Percentiles rank a stretch among this genome's conserved stretches.
These are phyloP conservation scores for Phaeosphaeriaceae sp. DNA, from an alignment of 2,329 filamentous ascomycete genomes.

Conservation along the genomic window DNA sequence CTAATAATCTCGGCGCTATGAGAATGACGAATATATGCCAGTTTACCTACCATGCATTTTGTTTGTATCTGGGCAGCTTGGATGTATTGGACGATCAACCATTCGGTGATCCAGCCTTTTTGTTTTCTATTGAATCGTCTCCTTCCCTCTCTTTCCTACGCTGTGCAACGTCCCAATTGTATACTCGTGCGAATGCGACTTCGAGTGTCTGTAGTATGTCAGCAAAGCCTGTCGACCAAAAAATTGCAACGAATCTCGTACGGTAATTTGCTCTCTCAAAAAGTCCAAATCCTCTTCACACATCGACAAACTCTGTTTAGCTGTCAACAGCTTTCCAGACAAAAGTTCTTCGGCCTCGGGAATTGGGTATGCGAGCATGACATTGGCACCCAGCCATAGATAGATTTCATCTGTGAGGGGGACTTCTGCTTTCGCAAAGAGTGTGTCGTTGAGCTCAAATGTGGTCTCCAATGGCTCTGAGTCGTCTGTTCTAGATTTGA, in stretches of 20 bases:
- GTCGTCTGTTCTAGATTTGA: conserved; percentile 75
- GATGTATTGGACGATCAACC: conserved; percentile 16
- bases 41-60: too few species aligned
- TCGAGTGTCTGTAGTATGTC: conserved; percentile 78
- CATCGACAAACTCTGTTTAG: conserved; percentile 79
- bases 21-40: too few species aligned
- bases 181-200: conserved; percentile 94
- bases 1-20: too few species aligned
- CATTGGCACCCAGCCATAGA: conserved; percentile 97
- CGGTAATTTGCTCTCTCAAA: conserved; percentile 93
- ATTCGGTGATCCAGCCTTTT: conserved; percentile 35
- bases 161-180: conserved; percentile 98
- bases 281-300: conserved; percentile 98
- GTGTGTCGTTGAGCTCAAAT: conserved; percentile 95
- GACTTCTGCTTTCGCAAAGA: conserved; percentile 87
- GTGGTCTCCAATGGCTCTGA: conserved; percentile 82
- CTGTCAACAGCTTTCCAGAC: conserved; percentile 75
- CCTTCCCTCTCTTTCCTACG: conserved; percentile 85
- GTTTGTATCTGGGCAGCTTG: too few species aligned
- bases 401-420: conserved; percentile 89
- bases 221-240: conserved; percentile 7
- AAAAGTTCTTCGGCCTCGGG: conserved; percentile 84
- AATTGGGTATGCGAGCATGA: conserved; percentile 95
- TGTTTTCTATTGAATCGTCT: conserved; percentile 54
- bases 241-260: conserved; percentile 47